Evolutionary conservation across 306 rosid species (phyloP), one percentile per base, ranked within the genome.

Genomic region (Amphicarpaea edgeworthii): DNA sequence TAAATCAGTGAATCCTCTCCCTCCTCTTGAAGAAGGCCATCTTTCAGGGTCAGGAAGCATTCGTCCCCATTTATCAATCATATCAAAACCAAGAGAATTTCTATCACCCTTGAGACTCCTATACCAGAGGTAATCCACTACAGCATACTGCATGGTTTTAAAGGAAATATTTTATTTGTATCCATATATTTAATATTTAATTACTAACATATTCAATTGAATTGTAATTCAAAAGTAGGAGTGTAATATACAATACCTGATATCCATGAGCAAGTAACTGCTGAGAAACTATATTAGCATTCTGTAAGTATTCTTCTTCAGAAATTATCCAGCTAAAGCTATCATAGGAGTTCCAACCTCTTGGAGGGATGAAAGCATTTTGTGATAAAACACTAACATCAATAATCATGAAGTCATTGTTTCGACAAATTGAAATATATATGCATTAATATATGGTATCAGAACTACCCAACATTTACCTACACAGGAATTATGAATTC

Each of bases 271-370:
- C 2, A 20, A 21, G 38, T 7, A 81, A 79, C 11, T 11, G 61
- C 5, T 62, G 8, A 43, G 77, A 43, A 32, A 81, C 3, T 58
- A 78, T 73, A 16, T 81, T 63, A 7, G 90, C 92, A 83, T 66
- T 90, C 24, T 83, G 70, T 59, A 87, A 77, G 83, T 72, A 87
- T 53, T 91, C 90, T 77, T 84, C 32, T 68, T 92, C 90, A 1
- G 92, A 83, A 71, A 90, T 65, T 17, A 84, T 84, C 97, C 96
- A 92, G 76, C 80, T 75, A 74, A 87, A 92, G 10, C 90, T 74
- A 80, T 92, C 90, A 21, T 88, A 92, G 8, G 97, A 92, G 78
- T 92, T 90, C 97, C 97, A 92, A 76, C 96, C 97, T 79, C 92
- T 88, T 62, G 96, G 96, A 15, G 97, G 97, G 45, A 58, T 19